These are phyloP conservation scores for Fraxinus latifolia DNA, from an alignment of 305 asterid species.

Conservation along the genomic window DNA sequence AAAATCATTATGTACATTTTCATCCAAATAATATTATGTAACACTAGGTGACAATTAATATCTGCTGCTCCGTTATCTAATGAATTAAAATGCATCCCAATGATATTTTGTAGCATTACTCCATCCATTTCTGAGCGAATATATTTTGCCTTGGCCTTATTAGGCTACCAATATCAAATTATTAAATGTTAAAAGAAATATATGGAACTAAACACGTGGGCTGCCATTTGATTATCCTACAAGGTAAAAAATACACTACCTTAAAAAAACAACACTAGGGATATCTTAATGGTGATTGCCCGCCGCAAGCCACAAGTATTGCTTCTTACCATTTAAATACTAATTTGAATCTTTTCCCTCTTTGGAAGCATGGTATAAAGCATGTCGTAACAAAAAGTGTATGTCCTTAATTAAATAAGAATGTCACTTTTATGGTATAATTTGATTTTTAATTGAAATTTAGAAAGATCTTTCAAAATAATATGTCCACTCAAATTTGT, in stretches of 20 bases:
- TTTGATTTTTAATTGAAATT: neutral
- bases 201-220: conserved; percentile 21
- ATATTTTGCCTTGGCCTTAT: neutral
- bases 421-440: neutral
- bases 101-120: neutral
- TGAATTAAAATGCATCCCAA: neutral
- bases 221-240: conserved; percentile 18
- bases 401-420: neutral
- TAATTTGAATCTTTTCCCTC: neutral
- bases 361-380: neutral
- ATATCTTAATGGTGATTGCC: conserved; percentile 28
- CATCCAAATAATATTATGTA: neutral
- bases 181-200: neutral
- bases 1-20: neutral
- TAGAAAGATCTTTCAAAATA: neutral
- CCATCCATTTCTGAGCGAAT: neutral
- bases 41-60: neutral
- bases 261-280: neutral
- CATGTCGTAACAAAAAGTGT: neutral
- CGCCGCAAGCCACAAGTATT: conserved; percentile 6
- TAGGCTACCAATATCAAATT: neutral
- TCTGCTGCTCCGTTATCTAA: too few relatives aligned
- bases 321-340: conserved; percentile 2
- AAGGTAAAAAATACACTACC: conserved; percentile 4
- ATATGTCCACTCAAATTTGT: neutral